Percentiles rank a stretch among this genome's conserved stretches.
Evolutionary conservation across 2,329 filamentous ascomycete species (phyloP).

Genomic region (Ceratocystis colombiana): DNA sequence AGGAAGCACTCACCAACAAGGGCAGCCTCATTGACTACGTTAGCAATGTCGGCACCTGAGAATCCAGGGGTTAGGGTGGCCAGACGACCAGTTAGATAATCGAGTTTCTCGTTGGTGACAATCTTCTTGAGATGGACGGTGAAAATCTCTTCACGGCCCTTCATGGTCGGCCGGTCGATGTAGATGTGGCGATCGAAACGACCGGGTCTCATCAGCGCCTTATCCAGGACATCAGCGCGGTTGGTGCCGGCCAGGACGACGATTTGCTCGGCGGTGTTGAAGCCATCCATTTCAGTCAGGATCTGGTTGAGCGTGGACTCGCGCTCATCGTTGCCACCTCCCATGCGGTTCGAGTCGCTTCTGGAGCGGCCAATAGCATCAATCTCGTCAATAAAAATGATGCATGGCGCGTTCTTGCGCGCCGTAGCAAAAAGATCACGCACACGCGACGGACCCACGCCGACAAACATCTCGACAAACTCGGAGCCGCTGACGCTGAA

Average conservation of each 20-base stretch:
- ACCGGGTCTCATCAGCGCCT: conserved; percentile 90
- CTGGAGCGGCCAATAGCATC: conserved; percentile 92
- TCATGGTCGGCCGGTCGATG: conserved; percentile 94
- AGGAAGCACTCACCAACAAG: conserved; percentile 62
- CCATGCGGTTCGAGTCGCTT: conserved; percentile 58
- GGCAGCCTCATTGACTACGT: conserved; percentile 95
- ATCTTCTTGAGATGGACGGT: conserved; percentile 90
- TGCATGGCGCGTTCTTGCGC: conserved; percentile 91
- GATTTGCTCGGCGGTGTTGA: conserved; percentile 93
- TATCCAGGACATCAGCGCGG: conserved; percentile 85
- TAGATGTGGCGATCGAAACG: conserved; percentile 94
- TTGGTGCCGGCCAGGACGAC: conserved; percentile 96
- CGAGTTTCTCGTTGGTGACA: conserved; percentile 79
- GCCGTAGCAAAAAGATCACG: conserved; percentile 90
- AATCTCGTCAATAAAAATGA: conserved; percentile 99
- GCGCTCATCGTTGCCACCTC: conserved; percentile 91
- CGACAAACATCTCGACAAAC: conserved; percentile 99
- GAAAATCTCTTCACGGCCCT: conserved; percentile 92
- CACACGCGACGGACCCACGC: conserved; percentile 91
- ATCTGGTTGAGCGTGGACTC: conserved; percentile 98
- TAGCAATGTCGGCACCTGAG: conserved; percentile 94
- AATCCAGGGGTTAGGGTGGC: conserved; percentile 92
- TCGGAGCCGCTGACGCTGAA: conserved; percentile 97
- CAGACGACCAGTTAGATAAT: conserved; percentile 77
- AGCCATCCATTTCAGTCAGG: conserved; percentile 97